Conservation (phyloP, 2,329 filamentous ascomycete species). For the Ilyonectria robusta region DNA sequence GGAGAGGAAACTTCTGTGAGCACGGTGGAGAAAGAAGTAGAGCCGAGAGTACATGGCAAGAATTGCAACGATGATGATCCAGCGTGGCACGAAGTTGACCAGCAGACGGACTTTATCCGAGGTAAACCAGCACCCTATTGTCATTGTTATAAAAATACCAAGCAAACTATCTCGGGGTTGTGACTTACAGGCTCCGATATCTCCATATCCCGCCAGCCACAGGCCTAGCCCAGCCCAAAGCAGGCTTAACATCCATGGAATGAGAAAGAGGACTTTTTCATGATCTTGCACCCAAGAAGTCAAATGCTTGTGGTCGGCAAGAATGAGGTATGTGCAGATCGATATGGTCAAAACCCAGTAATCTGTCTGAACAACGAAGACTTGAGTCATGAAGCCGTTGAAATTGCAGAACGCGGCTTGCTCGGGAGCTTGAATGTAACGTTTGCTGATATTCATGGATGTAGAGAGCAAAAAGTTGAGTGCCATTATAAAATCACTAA, state of each 20-base stretch:
- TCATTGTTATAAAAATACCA: background rate
- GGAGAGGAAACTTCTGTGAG: slow-evolving; percentile 15
- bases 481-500: slow-evolving; percentile 27
- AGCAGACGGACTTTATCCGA: slow-evolving; percentile 24
- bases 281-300: slow-evolving; percentile 17
- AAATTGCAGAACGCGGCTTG: slow-evolving; percentile 18
- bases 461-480: slow-evolving; percentile 24
- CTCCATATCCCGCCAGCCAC: slow-evolving; percentile 14
- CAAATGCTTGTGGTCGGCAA: slow-evolving; percentile 13
- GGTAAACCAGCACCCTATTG: slow-evolving; percentile 26
- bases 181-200: slow-evolving; percentile 23
- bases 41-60: slow-evolving; percentile 19
- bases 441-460: slow-evolving; percentile 13
- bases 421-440: slow-evolving; percentile 16
- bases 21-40: slow-evolving; percentile 6
- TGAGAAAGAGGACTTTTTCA: background rate
- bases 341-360: slow-evolving; percentile 25
- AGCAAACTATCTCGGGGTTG: background rate
- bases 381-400: slow-evolving; percentile 25
- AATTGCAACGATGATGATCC: slow-evolving; percentile 21
- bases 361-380: slow-evolving; percentile 26
- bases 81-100: slow-evolving; percentile 24
- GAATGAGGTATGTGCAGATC: slow-evolving; percentile 22
- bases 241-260: slow-evolving; percentile 18
- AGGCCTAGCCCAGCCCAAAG: slow-evolving; percentile 24